Base-by-base conservation (phyloP, 495 filamentous ascomycete species). In the Delitschia confertaspora region DNA sequence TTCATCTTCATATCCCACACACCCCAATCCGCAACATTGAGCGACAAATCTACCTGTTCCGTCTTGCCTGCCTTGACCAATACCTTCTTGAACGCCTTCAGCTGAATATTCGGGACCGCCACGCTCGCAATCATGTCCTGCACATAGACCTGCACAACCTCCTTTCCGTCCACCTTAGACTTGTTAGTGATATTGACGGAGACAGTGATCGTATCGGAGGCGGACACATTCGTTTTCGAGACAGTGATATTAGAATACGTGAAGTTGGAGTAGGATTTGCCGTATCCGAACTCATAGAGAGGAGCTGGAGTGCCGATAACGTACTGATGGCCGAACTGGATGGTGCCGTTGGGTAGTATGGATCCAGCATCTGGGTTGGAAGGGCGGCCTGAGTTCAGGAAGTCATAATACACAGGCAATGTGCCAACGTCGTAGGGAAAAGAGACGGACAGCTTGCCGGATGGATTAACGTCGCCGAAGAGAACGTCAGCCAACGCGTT, bases 41-140 rank as follows among this genome's bases (percentile, higher is more conserved):
- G 57, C 6, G 56, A 51, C 0, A 93, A 69, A 13, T 69, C 60
- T n/a, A 88, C 71, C 26, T 73, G 67, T 61, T 78, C 78, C 2
- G 73, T 78, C 69, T 91, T 78, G 2, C 80, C 80, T 0, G 78
- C 71, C 42, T 79, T 68, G 6, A 93, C 60, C 38, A 68, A 67
- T 0, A 91, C 79, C 63, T 91, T 93, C 49, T 78, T 73, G 59
- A 94, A 93, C 1, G 79, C 84, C 43, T 81, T 82, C 1, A 93
- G 66, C 59, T 88, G 82, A 45, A 86, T 83, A 38, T 81, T 73
- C 3, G 87, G 85, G 14, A 83, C 69, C 34, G 70, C 74, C 19
- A 61, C 47, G 2, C 27, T 40, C 8, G 56, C 33, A 8, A 60
- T 41, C n/a, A 58, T 37, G 27, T 59, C 71, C 65, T 64, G 59